Percentiles rank a stretch among this genome's conserved stretches.
Evolutionary conservation across 2,329 filamentous ascomycete species (phyloP).

Genomic region (Fusarium ramigenum): DNA sequence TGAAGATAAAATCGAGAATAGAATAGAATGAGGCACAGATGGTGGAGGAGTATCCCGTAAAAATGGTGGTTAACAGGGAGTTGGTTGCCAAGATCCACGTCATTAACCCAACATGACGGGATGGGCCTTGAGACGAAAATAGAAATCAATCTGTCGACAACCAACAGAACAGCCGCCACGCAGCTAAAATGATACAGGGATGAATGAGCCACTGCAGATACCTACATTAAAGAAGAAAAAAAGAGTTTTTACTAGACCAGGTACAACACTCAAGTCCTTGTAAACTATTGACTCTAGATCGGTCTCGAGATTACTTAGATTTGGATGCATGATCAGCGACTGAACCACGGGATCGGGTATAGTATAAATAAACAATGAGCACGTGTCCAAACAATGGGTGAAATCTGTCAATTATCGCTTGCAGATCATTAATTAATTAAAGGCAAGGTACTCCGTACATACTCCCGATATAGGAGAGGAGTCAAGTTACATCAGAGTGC

Average conservation of each 20-base stretch:
- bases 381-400: constrained; percentile 21
- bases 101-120: constrained; percentile 10
- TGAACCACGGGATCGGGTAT: constrained; percentile 29
- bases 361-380: constrained; percentile 1
- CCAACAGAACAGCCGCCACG: constrained; percentile 1
- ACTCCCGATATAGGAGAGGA: neutral
- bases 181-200: constrained; percentile 27
- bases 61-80: neutral
- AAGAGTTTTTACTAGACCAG: constrained; percentile 10
- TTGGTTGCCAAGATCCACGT: constrained; percentile 5
- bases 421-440: neutral
- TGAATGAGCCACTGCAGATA: constrained; percentile 5
- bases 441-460: neutral
- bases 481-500: neutral
- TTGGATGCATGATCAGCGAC: constrained; percentile 16
- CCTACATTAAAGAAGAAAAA: neutral
- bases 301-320: neutral
- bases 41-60: neutral
- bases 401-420: constrained; percentile 9
- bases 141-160: constrained; percentile 7
- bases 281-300: constrained; percentile 5
- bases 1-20: neutral
- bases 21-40: neutral
- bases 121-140: constrained; percentile 22
- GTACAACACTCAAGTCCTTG: neutral